Evolutionary conservation across 1,284 basidiomycete genomes (phyloP), one percentile per base, ranked within the genome.

Genomic region (Rhizoctonia solani): DNA sequence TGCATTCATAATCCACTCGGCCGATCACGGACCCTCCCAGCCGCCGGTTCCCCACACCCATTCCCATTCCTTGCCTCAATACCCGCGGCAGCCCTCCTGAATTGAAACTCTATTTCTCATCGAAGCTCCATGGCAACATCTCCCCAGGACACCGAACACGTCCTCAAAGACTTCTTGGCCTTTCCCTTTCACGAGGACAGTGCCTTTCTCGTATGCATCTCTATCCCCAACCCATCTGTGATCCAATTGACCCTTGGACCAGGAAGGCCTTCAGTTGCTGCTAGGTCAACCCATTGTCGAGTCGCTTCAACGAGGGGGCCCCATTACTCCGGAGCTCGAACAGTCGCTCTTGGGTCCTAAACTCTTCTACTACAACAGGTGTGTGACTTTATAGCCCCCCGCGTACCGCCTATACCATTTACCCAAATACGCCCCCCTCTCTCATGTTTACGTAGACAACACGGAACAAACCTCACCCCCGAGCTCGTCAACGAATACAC

Each of bases 241-340:
- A 9, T 19, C 8, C 5, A 23, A 16, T 59, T 42, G 49, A 23
- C 16, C 32, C 19, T 46, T n/a, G 13, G 23, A 30, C 32, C 32
- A 68, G 66, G 66, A 41, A 52, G 66, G 66, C 21, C 55, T 68
- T 14, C 66, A 59, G 27, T 49, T 58, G 16, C 32, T 68, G 34
- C 54, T 68, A 19, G 66, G 54, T 32, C 66, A 56, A 23, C 55
- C 66, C 30, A 32, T 47, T 21, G 54, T 58, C n/a, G 66, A 68
- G 16, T 25, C 32, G 1, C 23, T 41, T 52, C 42, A 56, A 37
- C 42, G 49, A 14, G 50, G 39, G 3, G 44, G 34, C 4, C 54
- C 49, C 11, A 27, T 49, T 1, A 46, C 56, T 5, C 56, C 56
- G 8, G 56, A 59, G 29, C 44, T 59, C 2, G 56, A 59, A 4